phyloP scores from a whole-genome alignment of 768 basidiomycete species.

The Tricholoma hemisulphureum region DNA sequence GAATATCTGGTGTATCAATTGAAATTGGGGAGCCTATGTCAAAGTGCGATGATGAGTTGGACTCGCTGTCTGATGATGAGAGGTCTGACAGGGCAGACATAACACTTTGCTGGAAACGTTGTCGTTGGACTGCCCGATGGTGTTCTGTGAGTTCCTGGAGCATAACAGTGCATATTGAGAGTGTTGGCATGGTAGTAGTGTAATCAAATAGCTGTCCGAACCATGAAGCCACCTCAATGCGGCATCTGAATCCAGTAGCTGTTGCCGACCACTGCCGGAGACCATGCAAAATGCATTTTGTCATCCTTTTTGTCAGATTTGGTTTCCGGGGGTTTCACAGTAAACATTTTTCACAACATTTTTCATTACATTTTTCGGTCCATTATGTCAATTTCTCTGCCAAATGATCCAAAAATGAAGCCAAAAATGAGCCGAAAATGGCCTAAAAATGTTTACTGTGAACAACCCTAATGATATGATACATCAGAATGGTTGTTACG shows the following conservation, averaged over 20 bases:
- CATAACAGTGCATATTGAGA: not conserved
- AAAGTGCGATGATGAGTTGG: not conserved
- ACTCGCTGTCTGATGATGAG: not conserved
- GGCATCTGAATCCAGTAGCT: not conserved
- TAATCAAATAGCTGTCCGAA: not conserved
- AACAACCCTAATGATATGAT: too few species aligned
- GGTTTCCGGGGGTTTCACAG: too few species aligned
- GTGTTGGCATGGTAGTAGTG: not conserved
- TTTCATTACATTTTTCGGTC: too few species aligned
- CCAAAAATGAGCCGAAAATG: too few species aligned
- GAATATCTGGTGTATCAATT: conserved; percentile 1
- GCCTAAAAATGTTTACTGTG: too few species aligned
- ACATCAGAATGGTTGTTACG: too few species aligned
- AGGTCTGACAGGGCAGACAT: not conserved
- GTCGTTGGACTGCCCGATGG: not conserved
- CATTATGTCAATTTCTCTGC: too few species aligned
- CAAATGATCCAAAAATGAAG: too few species aligned
- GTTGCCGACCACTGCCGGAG: not conserved
- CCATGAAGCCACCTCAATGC: not conserved
- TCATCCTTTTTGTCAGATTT: too few species aligned
- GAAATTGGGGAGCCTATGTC: not conserved
- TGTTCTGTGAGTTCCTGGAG: too few species aligned
- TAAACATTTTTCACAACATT: too few species aligned
- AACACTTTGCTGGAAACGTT: not conserved
- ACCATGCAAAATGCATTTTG: too few species aligned